A percentile compares a stretch with the other conserved stretches of the same genome.
phyloP scores from a whole-genome alignment of 2,329 filamentous ascomycete genomes.

The Aspergillus ochraceoroseus region DNA sequence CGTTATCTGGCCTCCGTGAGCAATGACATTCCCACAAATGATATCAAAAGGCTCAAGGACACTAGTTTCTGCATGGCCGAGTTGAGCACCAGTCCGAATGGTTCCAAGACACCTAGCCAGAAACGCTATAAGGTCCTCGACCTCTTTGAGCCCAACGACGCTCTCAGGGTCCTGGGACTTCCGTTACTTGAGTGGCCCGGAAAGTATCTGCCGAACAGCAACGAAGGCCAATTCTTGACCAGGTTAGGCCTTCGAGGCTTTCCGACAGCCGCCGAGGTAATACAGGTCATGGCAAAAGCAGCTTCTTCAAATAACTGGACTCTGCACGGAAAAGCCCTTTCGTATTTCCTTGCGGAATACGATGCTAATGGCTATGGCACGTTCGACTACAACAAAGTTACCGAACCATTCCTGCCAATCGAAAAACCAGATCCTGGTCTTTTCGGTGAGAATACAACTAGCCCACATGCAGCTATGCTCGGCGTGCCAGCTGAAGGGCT shows the following conservation, averaged over 20 bases:
- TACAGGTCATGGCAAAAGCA: conserved; percentile 68
- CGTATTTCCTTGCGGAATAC: conserved; percentile 77
- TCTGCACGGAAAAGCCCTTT: conserved; percentile 65
- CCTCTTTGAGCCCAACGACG: conserved; percentile 72
- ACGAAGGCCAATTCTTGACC: conserved; percentile 70
- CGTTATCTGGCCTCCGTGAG: conserved; percentile 88
- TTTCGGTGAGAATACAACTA: neutral
- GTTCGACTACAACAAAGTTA: conserved; percentile 55
- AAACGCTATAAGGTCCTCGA: conserved; percentile 67
- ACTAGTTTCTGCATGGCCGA: conserved; percentile 81
- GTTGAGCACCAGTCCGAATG: conserved; percentile 37
- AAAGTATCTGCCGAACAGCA: conserved; percentile 58
- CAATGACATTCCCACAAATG: conserved; percentile 77
- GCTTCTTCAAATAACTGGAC: conserved; percentile 49
- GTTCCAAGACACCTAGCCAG: conserved; percentile 52
- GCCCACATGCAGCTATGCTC: neutral
- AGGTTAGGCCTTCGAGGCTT: conserved; percentile 66
- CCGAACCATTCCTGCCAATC: conserved; percentile 65
- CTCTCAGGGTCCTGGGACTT: conserved; percentile 64
- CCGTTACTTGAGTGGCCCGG: conserved; percentile 81
- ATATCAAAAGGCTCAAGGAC: conserved; percentile 70
- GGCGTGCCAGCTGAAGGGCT: conserved; percentile 45
- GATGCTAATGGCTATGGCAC: conserved; percentile 68
- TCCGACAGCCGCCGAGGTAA: conserved; percentile 68
- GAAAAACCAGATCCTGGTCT: conserved; percentile 20